phyloP scores from a whole-genome alignment of 768 basidiomycete species.

The Lactarius tabidus region DNA sequence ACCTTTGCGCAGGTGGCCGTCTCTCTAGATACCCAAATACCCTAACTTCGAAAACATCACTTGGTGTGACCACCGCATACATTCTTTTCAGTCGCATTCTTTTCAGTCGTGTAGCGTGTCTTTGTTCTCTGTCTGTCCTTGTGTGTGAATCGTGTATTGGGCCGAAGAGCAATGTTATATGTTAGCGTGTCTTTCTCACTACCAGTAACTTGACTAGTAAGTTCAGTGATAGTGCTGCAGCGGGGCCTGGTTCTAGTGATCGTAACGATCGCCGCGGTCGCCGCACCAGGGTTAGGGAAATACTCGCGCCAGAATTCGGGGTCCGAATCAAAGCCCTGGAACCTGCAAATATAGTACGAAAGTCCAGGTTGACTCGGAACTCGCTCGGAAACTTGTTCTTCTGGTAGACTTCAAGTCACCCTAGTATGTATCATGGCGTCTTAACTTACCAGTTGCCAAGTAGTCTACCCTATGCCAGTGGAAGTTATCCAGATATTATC shows the following conservation, averaged over 20 bases:
- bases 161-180: background rate
- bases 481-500: no score
- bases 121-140: background rate
- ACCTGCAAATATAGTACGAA: no score
- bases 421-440: no score
- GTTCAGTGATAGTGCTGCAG: no score
- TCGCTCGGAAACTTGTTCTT: no score
- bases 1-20: background rate
- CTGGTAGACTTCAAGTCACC: no score
- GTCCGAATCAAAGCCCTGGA: background rate
- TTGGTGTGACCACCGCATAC: background rate
- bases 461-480: no score
- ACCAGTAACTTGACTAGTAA: no score
- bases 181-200: background rate
- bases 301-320: background rate
- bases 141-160: background rate
- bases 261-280: background rate
- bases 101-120: background rate
- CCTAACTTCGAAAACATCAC: background rate
- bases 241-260: no score
- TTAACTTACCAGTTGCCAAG: no score
- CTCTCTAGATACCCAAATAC: background rate
- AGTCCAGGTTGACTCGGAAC: no score
- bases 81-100: background rate
- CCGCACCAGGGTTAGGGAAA: background rate